Conservation (phyloP, 2,329 filamentous ascomycete species). For the Fusarium nematophilum region DNA sequence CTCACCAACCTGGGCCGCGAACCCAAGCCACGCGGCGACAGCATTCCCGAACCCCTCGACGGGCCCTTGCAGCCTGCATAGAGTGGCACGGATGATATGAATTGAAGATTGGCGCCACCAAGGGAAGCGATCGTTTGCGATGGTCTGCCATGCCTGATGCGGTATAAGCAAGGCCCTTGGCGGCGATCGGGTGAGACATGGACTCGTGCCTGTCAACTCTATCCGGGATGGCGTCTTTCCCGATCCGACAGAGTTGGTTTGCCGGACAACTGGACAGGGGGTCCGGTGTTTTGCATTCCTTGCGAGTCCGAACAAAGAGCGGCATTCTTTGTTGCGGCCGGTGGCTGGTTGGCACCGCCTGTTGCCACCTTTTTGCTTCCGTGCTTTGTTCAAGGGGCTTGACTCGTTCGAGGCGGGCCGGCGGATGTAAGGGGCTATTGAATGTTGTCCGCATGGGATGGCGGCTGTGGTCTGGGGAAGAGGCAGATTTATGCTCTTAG, state of each 20-base stretch:
- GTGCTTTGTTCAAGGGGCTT: background rate
- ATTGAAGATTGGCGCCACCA: background rate
- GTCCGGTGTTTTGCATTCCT: conserved; percentile 1
- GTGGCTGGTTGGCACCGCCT: background rate
- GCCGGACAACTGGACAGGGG: background rate
- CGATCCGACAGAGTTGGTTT: conserved; percentile 2
- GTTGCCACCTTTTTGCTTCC: background rate
- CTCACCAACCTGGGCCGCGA: background rate
- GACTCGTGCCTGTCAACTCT: conserved; percentile 21
- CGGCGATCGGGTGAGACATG: conserved; percentile 24
- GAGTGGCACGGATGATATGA: background rate
- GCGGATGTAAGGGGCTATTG: background rate
- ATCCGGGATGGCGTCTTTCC: background rate
- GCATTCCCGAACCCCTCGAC: conserved; percentile 19
- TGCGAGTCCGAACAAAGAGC: conserved; percentile 3
- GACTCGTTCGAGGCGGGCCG: conserved; percentile 11
- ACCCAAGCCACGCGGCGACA: conserved; percentile 6
- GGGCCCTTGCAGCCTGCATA: conserved; percentile 8
- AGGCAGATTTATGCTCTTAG: background rate
- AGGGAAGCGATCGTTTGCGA: conserved; percentile 12
- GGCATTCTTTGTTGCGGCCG: background rate
- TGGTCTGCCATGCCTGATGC: conserved; percentile 14
- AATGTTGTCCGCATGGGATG: background rate
- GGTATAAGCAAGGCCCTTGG: background rate
- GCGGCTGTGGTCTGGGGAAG: background rate